Evolutionary conservation across 495 filamentous ascomycete species (phyloP).

Genomic region (Penicillium antarcticum): DNA sequence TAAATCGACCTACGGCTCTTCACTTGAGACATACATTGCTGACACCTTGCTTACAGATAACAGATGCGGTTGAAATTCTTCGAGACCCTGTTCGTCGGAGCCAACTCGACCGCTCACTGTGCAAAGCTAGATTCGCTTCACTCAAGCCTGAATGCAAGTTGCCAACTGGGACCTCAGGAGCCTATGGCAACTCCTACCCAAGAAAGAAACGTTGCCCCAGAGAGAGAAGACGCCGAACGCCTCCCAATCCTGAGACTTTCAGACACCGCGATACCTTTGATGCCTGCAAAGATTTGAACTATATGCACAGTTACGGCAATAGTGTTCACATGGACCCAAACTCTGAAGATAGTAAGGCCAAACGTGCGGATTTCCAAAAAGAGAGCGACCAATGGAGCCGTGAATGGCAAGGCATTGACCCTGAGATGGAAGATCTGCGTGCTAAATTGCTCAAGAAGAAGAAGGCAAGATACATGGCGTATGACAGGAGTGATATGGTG

Average conservation of each 20-base stretch:
- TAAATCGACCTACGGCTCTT: neutral
- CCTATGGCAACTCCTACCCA: too few species aligned
- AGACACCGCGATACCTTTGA: neutral
- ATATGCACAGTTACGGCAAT: slow-evolving; percentile 30
- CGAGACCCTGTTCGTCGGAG: slow-evolving; percentile 26
- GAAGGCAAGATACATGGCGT: slow-evolving; percentile 10
- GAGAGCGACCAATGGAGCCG: slow-evolving; percentile 14
- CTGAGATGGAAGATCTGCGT: slow-evolving; percentile 11
- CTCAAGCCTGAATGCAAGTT: too few species aligned
- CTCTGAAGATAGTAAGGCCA: slow-evolving; percentile 22
- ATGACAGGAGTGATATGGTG: slow-evolving; percentile 6
- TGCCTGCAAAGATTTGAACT: slow-evolving; percentile 1
- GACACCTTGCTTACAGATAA: slow-evolving; percentile 23
- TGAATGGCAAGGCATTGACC: slow-evolving; percentile 5
- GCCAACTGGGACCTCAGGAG: too few species aligned
- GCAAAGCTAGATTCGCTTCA: neutral
- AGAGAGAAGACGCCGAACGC: neutral
- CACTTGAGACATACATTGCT: neutral
- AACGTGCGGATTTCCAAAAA: slow-evolving; percentile 11
- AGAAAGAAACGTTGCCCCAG: neutral
- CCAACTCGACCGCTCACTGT: slow-evolving; percentile 20
- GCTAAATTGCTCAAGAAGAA: neutral
- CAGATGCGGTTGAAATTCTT: slow-evolving; percentile 38
- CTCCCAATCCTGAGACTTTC: too few species aligned
- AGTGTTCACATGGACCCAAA: slow-evolving; percentile 33